A percentile compares a stretch with the other conserved stretches of the same genome.
These are phyloP conservation scores for Boletus mariae DNA, from an alignment of 1,284 basidiomycete genomes.

Conservation along the genomic window DNA sequence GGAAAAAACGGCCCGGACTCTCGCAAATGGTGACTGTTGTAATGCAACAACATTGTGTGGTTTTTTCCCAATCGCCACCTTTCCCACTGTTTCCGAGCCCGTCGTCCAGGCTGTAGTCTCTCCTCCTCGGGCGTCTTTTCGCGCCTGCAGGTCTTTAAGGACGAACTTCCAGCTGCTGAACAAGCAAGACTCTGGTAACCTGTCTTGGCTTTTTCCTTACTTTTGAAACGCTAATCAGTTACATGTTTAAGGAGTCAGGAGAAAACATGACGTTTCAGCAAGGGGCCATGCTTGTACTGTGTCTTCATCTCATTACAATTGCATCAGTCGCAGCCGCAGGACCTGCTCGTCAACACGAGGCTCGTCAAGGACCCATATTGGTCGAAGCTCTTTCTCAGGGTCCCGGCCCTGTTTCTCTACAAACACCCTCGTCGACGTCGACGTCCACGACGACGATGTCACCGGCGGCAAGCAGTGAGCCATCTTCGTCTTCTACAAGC, in stretches of 20 bases:
- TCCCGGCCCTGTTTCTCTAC: slow-evolving; percentile 10
- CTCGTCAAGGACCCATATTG: slow-evolving; percentile 21
- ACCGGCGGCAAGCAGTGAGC: slow-evolving; percentile 16
- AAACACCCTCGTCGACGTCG: slow-evolving; percentile 4
- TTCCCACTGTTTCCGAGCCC: neutral
- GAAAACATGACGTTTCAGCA: slow-evolving; percentile 13
- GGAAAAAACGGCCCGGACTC: neutral
- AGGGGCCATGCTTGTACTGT: slow-evolving; percentile 5
- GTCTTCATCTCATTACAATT: slow-evolving; percentile 8
- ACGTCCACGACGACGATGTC: slow-evolving; percentile 13
- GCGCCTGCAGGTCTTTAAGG: neutral
- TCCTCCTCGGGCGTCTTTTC: neutral
- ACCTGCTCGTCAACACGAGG: slow-evolving; percentile 20
- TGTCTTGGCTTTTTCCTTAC: neutral
- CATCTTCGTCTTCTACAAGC: neutral
- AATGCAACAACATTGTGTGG: neutral
- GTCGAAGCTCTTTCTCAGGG: neutral
- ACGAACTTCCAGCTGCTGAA: neutral
- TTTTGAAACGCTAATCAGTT: neutral
- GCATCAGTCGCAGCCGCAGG: slow-evolving; percentile 12
- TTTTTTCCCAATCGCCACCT: slow-evolving; percentile 4
- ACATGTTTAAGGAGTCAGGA: neutral
- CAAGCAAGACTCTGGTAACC: slow-evolving; percentile 2
- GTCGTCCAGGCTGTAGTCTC: neutral
- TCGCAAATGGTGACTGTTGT: slow-evolving; percentile 8